Evolutionary conservation across 306 rosid species (phyloP), one percentile per base, ranked within the genome.

Genomic region (Canavalia ensiformis): DNA sequence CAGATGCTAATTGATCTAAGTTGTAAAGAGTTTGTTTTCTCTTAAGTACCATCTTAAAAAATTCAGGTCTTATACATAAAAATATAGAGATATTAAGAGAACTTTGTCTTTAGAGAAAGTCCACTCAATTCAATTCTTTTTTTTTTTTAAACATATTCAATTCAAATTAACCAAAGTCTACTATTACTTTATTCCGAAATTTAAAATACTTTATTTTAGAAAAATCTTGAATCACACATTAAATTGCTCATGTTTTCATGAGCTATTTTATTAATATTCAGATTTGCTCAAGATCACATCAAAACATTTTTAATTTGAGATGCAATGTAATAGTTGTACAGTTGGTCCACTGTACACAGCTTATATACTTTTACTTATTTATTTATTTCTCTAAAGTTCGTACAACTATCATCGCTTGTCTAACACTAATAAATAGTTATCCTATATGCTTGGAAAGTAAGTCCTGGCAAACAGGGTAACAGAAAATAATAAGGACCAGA

Each of bases 361-460:
- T 47, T 47, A 46, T 31, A 33, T 49, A 10, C 52, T 50, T 39
- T 42, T 41, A 41, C 12, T 50, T 45, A 18, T 42, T 25, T 67
- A 67, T 50, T 50, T 45, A 3, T 46, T 46, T 2, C 2, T 67
- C 4, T 25, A 28, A 25, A 44, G 8, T 50, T 35, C 42, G 45
- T 47, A 55, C 46, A 13, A 57, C 46, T 46, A 59, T 41, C 41
- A 46, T 18, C 25, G 0, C 18, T 10, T 42, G 42, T 18, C 18
- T 30, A 8, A 7, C 33, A 42, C 18, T 9, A n/a, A 51, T 1
- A 57, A 58, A 33, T 33, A 75, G 3, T 46, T 8, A 47, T 76
- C 50, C 72, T 46, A 55, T 47, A 8, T 47, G 9, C 72, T 62
- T 47, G 80, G 72, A 76, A 47, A 76, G 4, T 57, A 11, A 29